Conservation (phyloP, 805 yeast species). For the Naumovozyma castellii region DNA sequence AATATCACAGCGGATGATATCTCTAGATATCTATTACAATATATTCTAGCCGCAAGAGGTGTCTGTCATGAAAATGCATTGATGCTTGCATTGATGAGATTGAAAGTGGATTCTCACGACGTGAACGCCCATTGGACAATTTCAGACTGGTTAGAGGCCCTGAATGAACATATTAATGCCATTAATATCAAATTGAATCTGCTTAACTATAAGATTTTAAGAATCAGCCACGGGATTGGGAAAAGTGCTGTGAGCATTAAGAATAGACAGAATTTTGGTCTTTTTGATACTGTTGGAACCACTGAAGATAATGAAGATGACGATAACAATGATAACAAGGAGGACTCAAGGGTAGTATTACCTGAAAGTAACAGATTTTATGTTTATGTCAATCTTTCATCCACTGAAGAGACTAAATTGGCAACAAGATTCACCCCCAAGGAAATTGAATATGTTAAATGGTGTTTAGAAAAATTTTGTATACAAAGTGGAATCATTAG, state of each 20-base stretch:
- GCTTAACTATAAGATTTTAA: constrained; percentile 16
- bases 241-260: constrained; percentile 8
- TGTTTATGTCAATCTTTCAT: constrained; percentile 19
- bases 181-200: constrained; percentile 19
- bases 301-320: not conserved
- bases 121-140: constrained; percentile 4
- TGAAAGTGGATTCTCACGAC: constrained; percentile 4
- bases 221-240: constrained; percentile 19
- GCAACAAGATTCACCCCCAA: constrained; percentile 21
- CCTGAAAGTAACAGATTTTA: constrained; percentile 17
- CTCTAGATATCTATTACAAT: constrained; percentile 15
- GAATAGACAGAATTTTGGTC: constrained; percentile 2
- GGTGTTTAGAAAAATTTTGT: constrained; percentile 16
- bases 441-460: constrained; percentile 25
- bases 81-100: constrained; percentile 11
- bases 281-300: not conserved
- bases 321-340: not conserved
- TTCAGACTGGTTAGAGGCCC: constrained; percentile 4
- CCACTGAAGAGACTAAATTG: constrained; percentile 20
- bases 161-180: constrained; percentile 10
- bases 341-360: not conserved
- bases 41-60: constrained; percentile 17
- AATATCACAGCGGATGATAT: not conserved
- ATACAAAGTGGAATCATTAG: not conserved
- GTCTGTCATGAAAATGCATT: constrained; percentile 20